Evolutionary conservation across 2,329 filamentous ascomycete genomes (phyloP).

Genomic region (Coleophoma cylindrospora): DNA sequence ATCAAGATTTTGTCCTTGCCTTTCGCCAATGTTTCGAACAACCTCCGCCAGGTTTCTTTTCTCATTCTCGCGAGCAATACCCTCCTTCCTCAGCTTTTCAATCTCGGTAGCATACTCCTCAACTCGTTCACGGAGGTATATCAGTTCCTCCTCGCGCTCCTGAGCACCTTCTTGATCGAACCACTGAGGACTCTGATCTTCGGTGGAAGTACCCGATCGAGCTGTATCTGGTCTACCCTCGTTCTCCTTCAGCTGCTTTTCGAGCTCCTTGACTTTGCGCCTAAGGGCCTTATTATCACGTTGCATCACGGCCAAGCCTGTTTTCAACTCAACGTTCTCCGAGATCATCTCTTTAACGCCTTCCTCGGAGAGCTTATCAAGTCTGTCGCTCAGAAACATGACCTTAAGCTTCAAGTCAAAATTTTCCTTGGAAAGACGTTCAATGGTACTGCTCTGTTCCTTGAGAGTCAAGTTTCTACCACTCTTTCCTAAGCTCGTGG

Average conservation of each 20-base stretch:
- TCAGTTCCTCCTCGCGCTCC: slow-evolving; percentile 78
- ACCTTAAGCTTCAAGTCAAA: slow-evolving; percentile 97
- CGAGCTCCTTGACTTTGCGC: slow-evolving; percentile 77
- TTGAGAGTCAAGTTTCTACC: slow-evolving; percentile 81
- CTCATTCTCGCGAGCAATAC: slow-evolving; percentile 73
- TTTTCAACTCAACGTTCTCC: slow-evolving; percentile 94
- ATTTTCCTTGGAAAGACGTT: slow-evolving; percentile 94
- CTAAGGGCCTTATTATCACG: slow-evolving; percentile 85
- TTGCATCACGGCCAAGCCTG: slow-evolving; percentile 80
- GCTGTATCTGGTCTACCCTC: slow-evolving; percentile 58
- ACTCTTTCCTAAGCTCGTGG: slow-evolving; percentile 46
- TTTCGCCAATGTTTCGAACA: slow-evolving; percentile 59
- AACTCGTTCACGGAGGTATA: slow-evolving; percentile 78
- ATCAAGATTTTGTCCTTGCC: slow-evolving; percentile 38
- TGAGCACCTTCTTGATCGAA: slow-evolving; percentile 54
- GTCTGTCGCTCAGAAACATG: slow-evolving; percentile 89
- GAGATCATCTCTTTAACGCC: slow-evolving; percentile 97
- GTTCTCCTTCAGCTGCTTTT: slow-evolving; percentile 68
- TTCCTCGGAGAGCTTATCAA: slow-evolving; percentile 92
- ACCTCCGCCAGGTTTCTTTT: slow-evolving; percentile 83
- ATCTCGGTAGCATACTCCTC: slow-evolving; percentile 82
- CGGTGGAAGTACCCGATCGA: slow-evolving; percentile 48
- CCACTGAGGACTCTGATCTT: slow-evolving; percentile 49
- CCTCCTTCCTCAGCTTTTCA: slow-evolving; percentile 75
- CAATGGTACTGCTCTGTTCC: slow-evolving; percentile 96